Conservation (phyloP, 805 yeast genomes). For the Hanseniaspora jakobsenii region DNA sequence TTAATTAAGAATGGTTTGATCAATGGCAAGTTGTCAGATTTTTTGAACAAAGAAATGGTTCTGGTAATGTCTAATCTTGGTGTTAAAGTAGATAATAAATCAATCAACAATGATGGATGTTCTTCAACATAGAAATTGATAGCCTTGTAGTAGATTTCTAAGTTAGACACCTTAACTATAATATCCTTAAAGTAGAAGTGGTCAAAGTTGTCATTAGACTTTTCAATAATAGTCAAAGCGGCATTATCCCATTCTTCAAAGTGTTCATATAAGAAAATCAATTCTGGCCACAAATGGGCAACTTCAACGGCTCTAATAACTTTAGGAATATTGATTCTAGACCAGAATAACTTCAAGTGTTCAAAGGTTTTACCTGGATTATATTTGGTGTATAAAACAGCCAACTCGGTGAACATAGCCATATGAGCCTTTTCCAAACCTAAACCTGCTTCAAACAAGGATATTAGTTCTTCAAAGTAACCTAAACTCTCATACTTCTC, state of each 20-base stretch:
- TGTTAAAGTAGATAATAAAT: slow-evolving; percentile 67
- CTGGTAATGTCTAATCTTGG: slow-evolving; percentile 89
- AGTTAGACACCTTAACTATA: slow-evolving; percentile 83
- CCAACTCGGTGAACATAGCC: slow-evolving; percentile 98
- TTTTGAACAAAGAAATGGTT: slow-evolving; percentile 86
- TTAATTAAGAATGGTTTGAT: slow-evolving; percentile 89
- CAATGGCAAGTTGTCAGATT: slow-evolving; percentile 90
- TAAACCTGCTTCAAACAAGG: slow-evolving; percentile 88
- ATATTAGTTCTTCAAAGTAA: slow-evolving; percentile 78
- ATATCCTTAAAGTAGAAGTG: slow-evolving; percentile 91
- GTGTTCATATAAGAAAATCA: slow-evolving; percentile 91
- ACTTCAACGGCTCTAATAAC: slow-evolving; percentile 86
- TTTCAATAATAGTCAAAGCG: slow-evolving; percentile 90
- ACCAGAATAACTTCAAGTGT: slow-evolving; percentile 95
- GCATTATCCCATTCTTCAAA: slow-evolving; percentile 99
- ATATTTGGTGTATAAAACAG: slow-evolving; percentile 80
- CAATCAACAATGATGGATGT: slow-evolving; percentile 83
- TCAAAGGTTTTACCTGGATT: slow-evolving; percentile 85
- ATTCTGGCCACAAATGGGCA: slow-evolving; percentile 92
- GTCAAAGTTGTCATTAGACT: slow-evolving; percentile 82
- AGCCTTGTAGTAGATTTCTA: slow-evolving; percentile 95
- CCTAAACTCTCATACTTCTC: slow-evolving; percentile 79
- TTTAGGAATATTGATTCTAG: slow-evolving; percentile 94
- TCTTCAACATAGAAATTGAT: slow-evolving; percentile 85
- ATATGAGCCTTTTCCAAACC: slow-evolving; percentile 97